Evolutionary conservation across 768 basidiomycete genomes (phyloP), one percentile per base, ranked within the genome.

Genomic region (Guyanaporus albipodus): DNA sequence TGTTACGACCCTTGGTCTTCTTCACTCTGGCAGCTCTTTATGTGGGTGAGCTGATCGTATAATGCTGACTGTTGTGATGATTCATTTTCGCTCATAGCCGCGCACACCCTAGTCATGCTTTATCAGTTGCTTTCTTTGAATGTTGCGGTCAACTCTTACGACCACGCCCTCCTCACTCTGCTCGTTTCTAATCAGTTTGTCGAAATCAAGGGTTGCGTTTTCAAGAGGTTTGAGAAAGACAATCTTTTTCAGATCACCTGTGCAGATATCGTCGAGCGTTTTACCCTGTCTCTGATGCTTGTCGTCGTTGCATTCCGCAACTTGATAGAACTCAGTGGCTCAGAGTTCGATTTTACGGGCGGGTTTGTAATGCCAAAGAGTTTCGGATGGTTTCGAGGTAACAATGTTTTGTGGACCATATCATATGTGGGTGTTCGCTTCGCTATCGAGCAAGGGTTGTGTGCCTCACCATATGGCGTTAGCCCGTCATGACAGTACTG

Each of bases 201-300:
- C 27, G 96, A 99, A 69, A 98, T 98, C 67, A 99, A 99, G 69
- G 94, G 95, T 27, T 92, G 90, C 62, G 96, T 99, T 2, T 99
- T 99, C 81, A 99, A 98, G 70, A 97, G 87, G 63, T 98, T 99
- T 58, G 96, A 98, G 64, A 99, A 97, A 64, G 96, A 99, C 60
- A 97, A 89, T 61, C 77, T 99, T 8, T 97, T 99, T 64, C 96
- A 99, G 67, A 94, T 99, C 49, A 94, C 93, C 38, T 99, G 96
- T 57, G 96, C 96, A 53, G 96, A 99, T 63, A 97, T 99, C 52
- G 96, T 98, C 18, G 96, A 99, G 64, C 85, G 96, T 1, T 99
- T 98, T 58, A 91, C 90, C 1, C 77, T 99, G 4, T 76, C 82
- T 4, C 69, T 98, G 15, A 97, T 98, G 94, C 78, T 99, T 3